Base-by-base conservation (phyloP, 1,284 basidiomycete genomes). In the Moniliophthora roreri region DNA sequence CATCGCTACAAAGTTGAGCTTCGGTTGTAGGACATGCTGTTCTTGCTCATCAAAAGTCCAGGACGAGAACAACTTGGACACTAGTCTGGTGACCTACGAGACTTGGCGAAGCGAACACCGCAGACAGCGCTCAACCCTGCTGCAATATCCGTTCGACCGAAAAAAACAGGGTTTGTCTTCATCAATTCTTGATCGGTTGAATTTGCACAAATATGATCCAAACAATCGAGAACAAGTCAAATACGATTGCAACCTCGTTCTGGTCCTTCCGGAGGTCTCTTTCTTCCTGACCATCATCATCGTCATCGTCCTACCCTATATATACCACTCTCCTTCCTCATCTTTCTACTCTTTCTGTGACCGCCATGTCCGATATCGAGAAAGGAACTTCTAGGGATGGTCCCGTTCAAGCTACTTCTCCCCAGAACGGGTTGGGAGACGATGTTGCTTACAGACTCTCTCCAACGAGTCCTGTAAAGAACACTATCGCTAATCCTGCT, bases 401-500 rank as follows among this genome's bases (percentile, higher is more conserved):
- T n/a, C 20, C 23, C n/a, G 44, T 46, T 8, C 44, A 48, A 10
- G 48, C 51, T n/a, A 45, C 38, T 18, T 35, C 47, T 49, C 47
- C 47, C 21, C 32, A 41, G 28, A 13, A 50, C 15, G 36, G 50
- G 42, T 23, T 37, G 23, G 35, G 26, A 32, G 16, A 35, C 16
- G 34, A 45, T 39, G 39, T 51, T 23, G 50, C 50, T 4, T 44
- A 35, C 26, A 48, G 53, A 37, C 50, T 48, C 38, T 48, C 53
- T 1, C 44, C 48, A 0, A 50, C 53, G 18, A 34, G 41, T 8
- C 35, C 51, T 1, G 55, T 57, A 23, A 54, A 38, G 46, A 49
- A 36, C 53, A 67, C 59, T 57, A 69, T 85, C 11, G 83, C 72
- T 34, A 84, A 84, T 63, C 81, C 82, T 1, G 78, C 66, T 18